phyloP scores from a whole-genome alignment of 2,329 filamentous ascomycete species.

The Pezicula carpinea region DNA sequence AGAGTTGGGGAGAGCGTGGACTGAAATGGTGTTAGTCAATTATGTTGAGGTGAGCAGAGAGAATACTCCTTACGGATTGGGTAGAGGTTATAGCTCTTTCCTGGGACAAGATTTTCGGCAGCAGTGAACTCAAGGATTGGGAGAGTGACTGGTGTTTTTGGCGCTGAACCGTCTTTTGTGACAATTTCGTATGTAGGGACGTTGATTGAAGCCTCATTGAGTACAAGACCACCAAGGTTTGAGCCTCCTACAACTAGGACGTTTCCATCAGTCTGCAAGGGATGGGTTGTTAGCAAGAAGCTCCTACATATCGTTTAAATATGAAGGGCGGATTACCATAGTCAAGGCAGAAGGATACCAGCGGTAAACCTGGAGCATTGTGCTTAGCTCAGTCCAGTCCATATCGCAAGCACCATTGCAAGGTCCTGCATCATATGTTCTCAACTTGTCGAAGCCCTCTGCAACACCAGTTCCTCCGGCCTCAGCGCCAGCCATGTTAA shows the following conservation, averaged over 20 bases:
- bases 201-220: constrained; percentile 3
- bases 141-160: not conserved
- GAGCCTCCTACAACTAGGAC: constrained; percentile 2
- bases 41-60: not conserved
- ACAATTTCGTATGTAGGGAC: constrained; percentile 2
- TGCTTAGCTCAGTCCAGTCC: not conserved
- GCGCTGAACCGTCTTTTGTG: not conserved
- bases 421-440: constrained; percentile 1
- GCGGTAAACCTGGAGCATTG: not conserved
- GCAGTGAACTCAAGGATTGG: constrained; percentile 1
- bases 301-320: too few species aligned
- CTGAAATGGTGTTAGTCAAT: not conserved
- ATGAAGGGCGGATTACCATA: too few species aligned
- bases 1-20: not conserved
- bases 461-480: not conserved
- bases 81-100: constrained; percentile 1
- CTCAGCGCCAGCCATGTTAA: constrained; percentile 2
- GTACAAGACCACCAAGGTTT: not conserved
- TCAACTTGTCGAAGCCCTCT: constrained; percentile 4
- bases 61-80: not conserved
- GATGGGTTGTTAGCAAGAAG: too few species aligned
- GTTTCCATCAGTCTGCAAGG: not conserved
- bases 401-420: constrained; percentile 4
- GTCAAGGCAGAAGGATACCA: not conserved
- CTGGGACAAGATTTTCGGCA: constrained; percentile 1